Evolutionary conservation across 2,329 filamentous ascomycete genomes (phyloP), one percentile per base, ranked within the genome.

Genomic region (Raffaelea albimanens): DNA sequence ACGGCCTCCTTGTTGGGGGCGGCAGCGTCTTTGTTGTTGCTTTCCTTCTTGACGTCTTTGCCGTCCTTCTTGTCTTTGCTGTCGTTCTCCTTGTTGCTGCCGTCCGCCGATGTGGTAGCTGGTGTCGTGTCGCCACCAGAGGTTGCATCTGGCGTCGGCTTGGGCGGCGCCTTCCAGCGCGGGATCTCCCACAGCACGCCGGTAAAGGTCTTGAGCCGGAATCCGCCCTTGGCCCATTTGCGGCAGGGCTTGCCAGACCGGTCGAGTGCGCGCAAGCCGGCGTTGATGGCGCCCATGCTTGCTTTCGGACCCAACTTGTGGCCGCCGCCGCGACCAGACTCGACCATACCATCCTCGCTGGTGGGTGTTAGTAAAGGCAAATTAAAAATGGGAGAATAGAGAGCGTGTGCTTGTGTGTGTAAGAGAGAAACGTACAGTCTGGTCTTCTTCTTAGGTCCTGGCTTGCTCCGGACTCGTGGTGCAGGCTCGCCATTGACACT

Each of bases 251-350:
- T 86, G 56, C 91, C 91, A 8, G 85, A 85, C 52, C 91, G 83
- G 66, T 98, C 93, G 54, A 98, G 85, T 13, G 93, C 91, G 47
- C 93, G 87, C 44, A 98, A 82, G 45, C 88, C 87, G 47, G 93
- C 93, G 62, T 98, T 98, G 74, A 98, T 98, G 50, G 91, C 91
- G 54, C 93, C 93, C 59, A 91, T 87, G 64, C 96, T 97, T 45
- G 91, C 91, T 67, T 96, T 97, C 56, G 93, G 93, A 3, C 91
- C 91, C 22, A 97, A 83, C 65, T 95, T 95, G 67, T 91, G 87
- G 44, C 74, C 71, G 47, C 56, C 25, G 20, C 42, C 42, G 25
- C 21, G 14, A 4, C 42, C 42, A 16, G 39, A 8, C 16, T 40
- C 39, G n/a, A 13, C 39, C 4, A 11, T 8, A 22, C 39, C 39